Percentiles rank a stretch among this genome's conserved stretches.
Conservation (phyloP, 1,284 basidiomycete genomes). For the Malassezia restricta region DNA sequence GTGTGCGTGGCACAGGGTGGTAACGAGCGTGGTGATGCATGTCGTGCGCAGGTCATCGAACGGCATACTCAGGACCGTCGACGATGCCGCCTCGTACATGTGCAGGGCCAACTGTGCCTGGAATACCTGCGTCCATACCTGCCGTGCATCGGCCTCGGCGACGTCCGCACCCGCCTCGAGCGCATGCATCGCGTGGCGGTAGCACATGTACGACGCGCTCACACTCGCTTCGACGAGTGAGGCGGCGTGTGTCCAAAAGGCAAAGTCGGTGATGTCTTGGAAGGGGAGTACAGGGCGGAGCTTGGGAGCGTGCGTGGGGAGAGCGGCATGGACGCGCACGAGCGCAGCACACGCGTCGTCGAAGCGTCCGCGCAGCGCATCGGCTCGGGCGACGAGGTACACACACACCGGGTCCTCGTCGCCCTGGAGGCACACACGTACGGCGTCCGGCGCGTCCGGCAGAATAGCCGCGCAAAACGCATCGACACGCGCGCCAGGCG, state of each 20-base stretch:
- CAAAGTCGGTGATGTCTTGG: constrained; percentile 1
- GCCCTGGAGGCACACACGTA: neutral
- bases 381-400: constrained; percentile 8
- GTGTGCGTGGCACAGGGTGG: constrained; percentile 83
- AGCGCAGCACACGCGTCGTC: neutral
- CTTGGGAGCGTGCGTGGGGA: neutral
- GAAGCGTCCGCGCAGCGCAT: neutral
- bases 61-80: constrained; percentile 28
- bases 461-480: neutral
- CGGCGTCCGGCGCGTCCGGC: neutral
- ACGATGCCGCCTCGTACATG: constrained; percentile 27
- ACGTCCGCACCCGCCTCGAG: constrained; percentile 16
- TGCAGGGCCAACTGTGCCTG: constrained; percentile 28
- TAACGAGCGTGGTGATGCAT: constrained; percentile 88
- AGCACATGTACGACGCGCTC: constrained; percentile 21
- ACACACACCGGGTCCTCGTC: neutral
- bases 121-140: constrained; percentile 34
- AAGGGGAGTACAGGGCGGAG: neutral
- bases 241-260: constrained; percentile 21
- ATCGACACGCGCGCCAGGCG: neutral
- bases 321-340: neutral
- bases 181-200: constrained; percentile 22
- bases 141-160: constrained; percentile 13
- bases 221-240: constrained; percentile 23
- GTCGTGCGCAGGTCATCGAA: constrained; percentile 70